Percentiles rank a stretch among this genome's conserved stretches.
phyloP scores from a whole-genome alignment of 2,329 filamentous ascomycete species.

The Ophiognomonia clavigignenti-juglandacearum region DNA sequence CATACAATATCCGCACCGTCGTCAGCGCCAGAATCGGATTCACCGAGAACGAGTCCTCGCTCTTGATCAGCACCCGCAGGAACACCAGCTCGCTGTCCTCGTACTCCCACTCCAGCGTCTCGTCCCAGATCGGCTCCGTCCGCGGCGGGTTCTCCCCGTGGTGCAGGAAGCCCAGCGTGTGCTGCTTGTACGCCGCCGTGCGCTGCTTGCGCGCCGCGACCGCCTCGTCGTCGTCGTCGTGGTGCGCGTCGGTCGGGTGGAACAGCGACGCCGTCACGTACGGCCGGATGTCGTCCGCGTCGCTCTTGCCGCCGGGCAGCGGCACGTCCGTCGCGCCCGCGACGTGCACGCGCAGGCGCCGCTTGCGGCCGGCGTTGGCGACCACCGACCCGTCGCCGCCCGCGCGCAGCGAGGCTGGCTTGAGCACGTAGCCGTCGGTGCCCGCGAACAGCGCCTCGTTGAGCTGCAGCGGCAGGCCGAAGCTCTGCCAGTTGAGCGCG shows the following conservation, averaged over 20 bases:
- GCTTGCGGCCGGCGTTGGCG: constrained; percentile 22
- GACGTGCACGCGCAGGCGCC: constrained; percentile 51
- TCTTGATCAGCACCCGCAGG: constrained; percentile 61
- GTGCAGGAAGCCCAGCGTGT: constrained; percentile 50
- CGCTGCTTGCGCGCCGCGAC: constrained; percentile 51
- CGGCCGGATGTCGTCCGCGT: constrained; percentile 51
- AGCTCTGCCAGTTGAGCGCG: constrained; percentile 67
- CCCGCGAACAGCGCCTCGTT: constrained; percentile 65
- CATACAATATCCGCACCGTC: constrained; percentile 55
- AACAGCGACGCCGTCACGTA: constrained; percentile 63
- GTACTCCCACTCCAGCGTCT: constrained; percentile 63
- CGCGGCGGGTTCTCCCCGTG: constrained; percentile 51
- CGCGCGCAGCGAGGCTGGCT: constrained; percentile 53
- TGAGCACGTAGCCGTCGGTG: constrained; percentile 61
- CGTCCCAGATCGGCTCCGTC: constrained; percentile 62
- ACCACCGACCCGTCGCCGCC: constrained; percentile 46
- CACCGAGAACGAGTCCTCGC: constrained; percentile 55
- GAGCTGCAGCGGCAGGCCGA: constrained; percentile 60
- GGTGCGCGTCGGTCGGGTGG: constrained; percentile 48
- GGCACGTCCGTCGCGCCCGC: constrained; percentile 60
- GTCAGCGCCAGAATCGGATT: constrained; percentile 60
- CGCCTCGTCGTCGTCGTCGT: constrained; percentile 35
- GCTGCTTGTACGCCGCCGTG: constrained; percentile 53
- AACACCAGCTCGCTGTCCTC: constrained; percentile 64
- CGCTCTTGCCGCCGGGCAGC: constrained; percentile 42